A percentile compares a stretch with the other conserved stretches of the same genome.
Evolutionary conservation across 805 yeast genomes (phyloP).

Genomic region (Kodamaea leandrae): DNA sequence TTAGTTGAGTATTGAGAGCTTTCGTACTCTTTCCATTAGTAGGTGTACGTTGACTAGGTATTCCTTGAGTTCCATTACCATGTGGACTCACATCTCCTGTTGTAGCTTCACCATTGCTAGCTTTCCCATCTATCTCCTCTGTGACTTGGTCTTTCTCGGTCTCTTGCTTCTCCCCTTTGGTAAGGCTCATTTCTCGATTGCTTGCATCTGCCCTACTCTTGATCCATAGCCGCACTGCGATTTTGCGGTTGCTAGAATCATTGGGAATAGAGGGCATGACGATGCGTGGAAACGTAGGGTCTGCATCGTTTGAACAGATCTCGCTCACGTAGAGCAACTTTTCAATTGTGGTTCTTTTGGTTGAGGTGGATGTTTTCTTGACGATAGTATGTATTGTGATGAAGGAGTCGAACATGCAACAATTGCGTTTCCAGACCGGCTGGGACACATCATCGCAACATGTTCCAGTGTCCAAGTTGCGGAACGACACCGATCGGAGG

Average conservation of each 20-base stretch:
- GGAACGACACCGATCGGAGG: constrained; percentile 15
- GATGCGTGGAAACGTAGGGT: constrained; percentile 29
- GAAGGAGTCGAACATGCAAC: constrained; percentile 21
- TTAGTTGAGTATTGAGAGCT: too few species aligned
- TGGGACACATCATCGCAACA: background rate
- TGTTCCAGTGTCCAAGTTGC: constrained; percentile 13
- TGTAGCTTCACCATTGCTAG: too few species aligned
- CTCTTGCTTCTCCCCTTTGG: too few species aligned
- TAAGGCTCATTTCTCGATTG: too few species aligned
- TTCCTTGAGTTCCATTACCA: too few species aligned
- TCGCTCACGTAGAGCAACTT: constrained; percentile 34
- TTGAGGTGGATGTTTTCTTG: too few species aligned
- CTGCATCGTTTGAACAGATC: constrained; percentile 17
- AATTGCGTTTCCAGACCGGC: constrained; percentile 1
- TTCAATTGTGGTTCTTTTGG: constrained; percentile 5
- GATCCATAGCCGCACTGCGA: constrained; percentile 6
- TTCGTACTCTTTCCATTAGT: too few species aligned
- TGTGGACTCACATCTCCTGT: too few species aligned
- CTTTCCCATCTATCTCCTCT: too few species aligned
- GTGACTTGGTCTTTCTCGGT: too few species aligned
- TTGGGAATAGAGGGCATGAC: constrained; percentile 22
- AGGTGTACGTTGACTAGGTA: too few species aligned
- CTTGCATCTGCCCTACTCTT: background rate
- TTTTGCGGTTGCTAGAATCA: constrained; percentile 5
- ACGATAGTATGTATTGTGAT: constrained; percentile 22